Conservation (phyloP, 2,329 filamentous ascomycete genomes). For the Monosporascus sp. region DNA sequence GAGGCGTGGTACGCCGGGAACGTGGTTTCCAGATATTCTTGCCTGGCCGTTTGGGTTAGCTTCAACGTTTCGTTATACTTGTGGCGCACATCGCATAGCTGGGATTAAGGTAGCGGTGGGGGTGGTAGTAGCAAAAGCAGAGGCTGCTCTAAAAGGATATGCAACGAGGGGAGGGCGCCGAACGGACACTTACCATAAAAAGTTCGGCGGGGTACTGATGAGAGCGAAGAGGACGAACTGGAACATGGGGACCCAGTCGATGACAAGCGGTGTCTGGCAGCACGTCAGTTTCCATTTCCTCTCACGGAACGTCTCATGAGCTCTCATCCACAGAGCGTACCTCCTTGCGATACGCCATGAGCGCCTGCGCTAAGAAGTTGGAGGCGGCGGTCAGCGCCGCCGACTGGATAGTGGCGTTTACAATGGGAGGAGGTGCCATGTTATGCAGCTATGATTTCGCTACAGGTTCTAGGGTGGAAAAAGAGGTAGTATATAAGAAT, state of each 20-base stretch:
- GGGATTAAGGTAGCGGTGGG: neutral
- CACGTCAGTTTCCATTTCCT: constrained; percentile 2
- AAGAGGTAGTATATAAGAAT: neutral
- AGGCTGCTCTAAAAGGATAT: neutral
- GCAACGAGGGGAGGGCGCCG: neutral
- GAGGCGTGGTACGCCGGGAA: constrained; percentile 61
- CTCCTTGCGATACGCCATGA: constrained; percentile 55
- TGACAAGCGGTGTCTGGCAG: constrained; percentile 48
- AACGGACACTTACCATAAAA: constrained; percentile 57
- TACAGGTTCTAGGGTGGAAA: neutral
- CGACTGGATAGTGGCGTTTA: constrained; percentile 59
- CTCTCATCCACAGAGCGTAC: constrained; percentile 34
- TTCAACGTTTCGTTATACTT: neutral
- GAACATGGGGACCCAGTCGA: constrained; percentile 64
- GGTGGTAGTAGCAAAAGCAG: neutral
- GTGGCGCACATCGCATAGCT: no score
- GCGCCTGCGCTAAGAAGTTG: constrained; percentile 67
- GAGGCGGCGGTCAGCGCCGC: constrained; percentile 60
- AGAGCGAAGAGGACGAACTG: constrained; percentile 73
- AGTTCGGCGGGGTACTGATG: constrained; percentile 75
- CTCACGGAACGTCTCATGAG: neutral
- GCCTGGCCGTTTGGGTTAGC: constrained; percentile 40
- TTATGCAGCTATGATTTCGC: neutral
- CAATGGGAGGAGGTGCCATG: constrained; percentile 44
- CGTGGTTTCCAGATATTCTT: constrained; percentile 66